These are phyloP conservation scores for Lecanosticta acicola DNA, from an alignment of 2,329 filamentous ascomycete genomes.

Conservation along the genomic window DNA sequence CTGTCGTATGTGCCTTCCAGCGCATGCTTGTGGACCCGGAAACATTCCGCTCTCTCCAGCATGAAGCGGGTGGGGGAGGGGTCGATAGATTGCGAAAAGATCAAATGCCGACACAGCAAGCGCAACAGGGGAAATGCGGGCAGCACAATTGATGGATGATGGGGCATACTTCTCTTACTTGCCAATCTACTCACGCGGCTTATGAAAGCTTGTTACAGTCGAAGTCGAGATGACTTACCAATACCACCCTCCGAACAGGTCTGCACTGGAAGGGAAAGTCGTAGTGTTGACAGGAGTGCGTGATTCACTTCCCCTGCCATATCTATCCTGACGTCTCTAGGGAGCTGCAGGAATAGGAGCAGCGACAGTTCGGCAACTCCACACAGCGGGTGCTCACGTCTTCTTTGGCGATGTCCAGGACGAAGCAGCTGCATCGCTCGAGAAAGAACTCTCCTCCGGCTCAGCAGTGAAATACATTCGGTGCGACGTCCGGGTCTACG, in stretches of 20 bases:
- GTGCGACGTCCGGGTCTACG: conserved; percentile 45
- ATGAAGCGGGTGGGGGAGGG: no score
- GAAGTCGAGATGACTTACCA: conserved; percentile 15
- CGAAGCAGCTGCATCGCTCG: conserved; percentile 31
- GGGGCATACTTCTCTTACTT: no score
- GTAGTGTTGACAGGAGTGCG: conserved; percentile 31
- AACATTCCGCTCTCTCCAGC: no score
- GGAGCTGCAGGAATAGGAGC: conserved; percentile 45
- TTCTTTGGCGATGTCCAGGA: conserved; percentile 42
- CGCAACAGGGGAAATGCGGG: no score
- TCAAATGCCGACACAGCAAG: no score
- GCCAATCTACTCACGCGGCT: no score
- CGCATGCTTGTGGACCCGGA: no score
- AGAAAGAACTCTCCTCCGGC: conserved; percentile 19
- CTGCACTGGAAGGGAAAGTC: conserved; percentile 25
- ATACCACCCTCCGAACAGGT: conserved; percentile 17
- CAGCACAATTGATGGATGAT: no score
- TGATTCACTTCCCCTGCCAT: not conserved
- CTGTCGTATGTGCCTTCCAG: no score
- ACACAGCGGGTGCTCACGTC: conserved; percentile 38
- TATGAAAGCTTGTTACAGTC: no score
- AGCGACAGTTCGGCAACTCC: conserved; percentile 37
- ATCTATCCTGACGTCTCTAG: conserved; percentile 21
- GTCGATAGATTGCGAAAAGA: no score
- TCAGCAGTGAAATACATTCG: conserved; percentile 35